phyloP scores from a whole-genome alignment of 2,329 filamentous ascomycete genomes.

The Clarireedia sp. region DNA sequence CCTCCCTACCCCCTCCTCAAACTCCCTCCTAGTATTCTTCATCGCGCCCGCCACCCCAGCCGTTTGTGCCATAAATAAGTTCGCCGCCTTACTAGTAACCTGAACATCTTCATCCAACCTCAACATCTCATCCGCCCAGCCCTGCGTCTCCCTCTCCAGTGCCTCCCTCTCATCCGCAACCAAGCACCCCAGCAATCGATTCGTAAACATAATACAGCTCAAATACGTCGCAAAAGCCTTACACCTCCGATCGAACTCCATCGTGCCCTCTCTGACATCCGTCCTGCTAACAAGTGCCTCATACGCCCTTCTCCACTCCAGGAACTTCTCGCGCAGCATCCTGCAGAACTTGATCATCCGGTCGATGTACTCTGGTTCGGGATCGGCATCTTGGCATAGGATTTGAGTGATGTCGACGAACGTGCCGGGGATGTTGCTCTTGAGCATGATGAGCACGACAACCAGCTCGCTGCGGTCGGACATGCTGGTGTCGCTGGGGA shows the following conservation, averaged over 20 bases:
- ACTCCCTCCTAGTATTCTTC: neutral
- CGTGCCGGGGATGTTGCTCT: slow-evolving; percentile 22
- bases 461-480: slow-evolving; percentile 21
- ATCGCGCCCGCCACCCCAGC: neutral
- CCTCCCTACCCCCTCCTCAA: neutral
- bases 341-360: neutral
- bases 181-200: slow-evolving; percentile 18
- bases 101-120: slow-evolving; percentile 24
- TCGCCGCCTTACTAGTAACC: neutral
- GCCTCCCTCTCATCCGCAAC: slow-evolving; percentile 12
- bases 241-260: slow-evolving; percentile 17
- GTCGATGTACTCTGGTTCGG: neutral
- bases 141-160: slow-evolving; percentile 27
- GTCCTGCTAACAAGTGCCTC: slow-evolving; percentile 2
- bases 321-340: slow-evolving; percentile 12
- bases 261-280: slow-evolving; percentile 8
- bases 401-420: slow-evolving; percentile 27
- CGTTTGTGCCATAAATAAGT: slow-evolving; percentile 6
- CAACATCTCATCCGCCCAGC: slow-evolving; percentile 24
- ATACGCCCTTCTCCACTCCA: slow-evolving; percentile 11
- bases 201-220: slow-evolving; percentile 24
- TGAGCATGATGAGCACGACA: slow-evolving; percentile 19
- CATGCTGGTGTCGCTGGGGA: slow-evolving; percentile 6
- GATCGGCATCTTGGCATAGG: slow-evolving; percentile 6
- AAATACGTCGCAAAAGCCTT: slow-evolving; percentile 22